Percentiles rank a stretch among this genome's conserved stretches.
phyloP scores from a whole-genome alignment of 2,329 filamentous ascomycete genomes.

The Fusarium brevicatenulatum region DNA sequence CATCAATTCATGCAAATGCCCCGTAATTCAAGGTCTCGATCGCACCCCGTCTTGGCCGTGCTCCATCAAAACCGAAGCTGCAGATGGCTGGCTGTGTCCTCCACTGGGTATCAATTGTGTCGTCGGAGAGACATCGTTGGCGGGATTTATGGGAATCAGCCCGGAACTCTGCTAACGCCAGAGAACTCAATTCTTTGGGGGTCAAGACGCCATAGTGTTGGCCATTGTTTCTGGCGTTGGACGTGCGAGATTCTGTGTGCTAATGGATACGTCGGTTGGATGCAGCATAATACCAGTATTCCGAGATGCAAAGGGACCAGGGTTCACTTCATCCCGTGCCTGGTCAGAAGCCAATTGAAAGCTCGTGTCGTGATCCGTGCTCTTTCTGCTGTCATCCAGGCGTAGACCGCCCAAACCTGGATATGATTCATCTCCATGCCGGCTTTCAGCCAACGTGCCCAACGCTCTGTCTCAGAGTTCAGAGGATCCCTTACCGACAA shows the following conservation, averaged over 20 bases:
- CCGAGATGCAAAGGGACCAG: neutral
- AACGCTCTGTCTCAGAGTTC: constrained; percentile 7
- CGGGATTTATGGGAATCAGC: constrained; percentile 3
- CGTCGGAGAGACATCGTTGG: constrained; percentile 18
- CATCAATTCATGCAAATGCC: constrained; percentile 9
- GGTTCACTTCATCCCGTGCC: neutral
- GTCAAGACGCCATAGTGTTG: constrained; percentile 9
- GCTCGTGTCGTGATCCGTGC: neutral
- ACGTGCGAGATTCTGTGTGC: neutral
- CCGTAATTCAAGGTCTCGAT: constrained; percentile 28
- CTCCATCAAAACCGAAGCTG: constrained; percentile 1
- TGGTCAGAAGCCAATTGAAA: constrained; percentile 19
- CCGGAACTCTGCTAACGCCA: constrained; percentile 32
- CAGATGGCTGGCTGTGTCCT: constrained; percentile 1
- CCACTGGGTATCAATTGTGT: constrained; percentile 14
- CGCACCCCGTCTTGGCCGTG: neutral
- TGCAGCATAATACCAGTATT: neutral
- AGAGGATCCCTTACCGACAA: constrained; percentile 5
- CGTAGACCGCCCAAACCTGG: neutral
- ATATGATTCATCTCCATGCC: constrained; percentile 20
- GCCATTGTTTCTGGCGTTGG: constrained; percentile 21
- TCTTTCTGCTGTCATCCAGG: constrained; percentile 1
- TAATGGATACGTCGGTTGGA: neutral
- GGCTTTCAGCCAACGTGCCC: constrained; percentile 11
- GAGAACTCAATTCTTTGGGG: constrained; percentile 35